phyloP scores from a whole-genome alignment of 2,329 filamentous ascomycete species.

The Trichoderma hamatum region DNA sequence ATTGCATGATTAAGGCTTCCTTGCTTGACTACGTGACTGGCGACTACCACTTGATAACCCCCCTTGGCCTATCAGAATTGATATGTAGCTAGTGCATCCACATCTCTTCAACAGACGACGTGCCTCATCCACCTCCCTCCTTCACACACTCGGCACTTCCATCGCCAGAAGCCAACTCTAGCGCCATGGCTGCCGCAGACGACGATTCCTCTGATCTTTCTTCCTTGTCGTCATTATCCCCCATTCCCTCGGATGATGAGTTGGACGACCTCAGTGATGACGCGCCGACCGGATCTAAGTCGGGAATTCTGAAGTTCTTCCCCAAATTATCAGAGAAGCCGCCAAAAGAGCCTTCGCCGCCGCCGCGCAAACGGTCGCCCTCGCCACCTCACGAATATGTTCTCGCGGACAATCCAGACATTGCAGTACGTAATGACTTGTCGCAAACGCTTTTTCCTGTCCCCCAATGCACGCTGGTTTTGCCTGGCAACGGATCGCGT shows the following conservation, averaged over 20 bases:
- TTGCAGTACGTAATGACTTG: conserved; percentile 72
- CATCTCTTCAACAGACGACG: conserved; percentile 38
- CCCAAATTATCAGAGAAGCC: conserved; percentile 57
- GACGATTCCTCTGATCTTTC: conserved; percentile 68
- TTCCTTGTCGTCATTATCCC: conserved; percentile 55
- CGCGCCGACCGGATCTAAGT: conserved; percentile 51
- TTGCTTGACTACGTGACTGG: conserved; percentile 28
- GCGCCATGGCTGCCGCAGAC: conserved; percentile 55
- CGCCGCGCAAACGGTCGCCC: conserved; percentile 75
- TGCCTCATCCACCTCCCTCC: conserved; percentile 35
- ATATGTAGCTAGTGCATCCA: conserved; percentile 40
- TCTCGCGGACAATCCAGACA: conserved; percentile 86
- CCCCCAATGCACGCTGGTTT: background rate
- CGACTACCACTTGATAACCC: conserved; percentile 30
- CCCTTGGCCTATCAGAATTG: conserved; percentile 39
- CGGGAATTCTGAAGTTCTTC: conserved; percentile 70
- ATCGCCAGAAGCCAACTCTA: conserved; percentile 33
- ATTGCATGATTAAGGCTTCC: conserved; percentile 7
- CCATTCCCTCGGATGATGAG: conserved; percentile 49
- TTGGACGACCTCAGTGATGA: conserved; percentile 50
- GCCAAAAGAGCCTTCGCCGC: conserved; percentile 64
- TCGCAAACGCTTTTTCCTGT: background rate
- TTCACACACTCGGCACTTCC: conserved; percentile 33
- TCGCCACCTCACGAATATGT: conserved; percentile 91
- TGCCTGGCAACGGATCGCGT: conserved; percentile 40